Evolutionary conservation across 1,284 basidiomycete species (phyloP), one percentile per base, ranked within the genome.

Genomic region (Wallemia ichthyophaga): DNA sequence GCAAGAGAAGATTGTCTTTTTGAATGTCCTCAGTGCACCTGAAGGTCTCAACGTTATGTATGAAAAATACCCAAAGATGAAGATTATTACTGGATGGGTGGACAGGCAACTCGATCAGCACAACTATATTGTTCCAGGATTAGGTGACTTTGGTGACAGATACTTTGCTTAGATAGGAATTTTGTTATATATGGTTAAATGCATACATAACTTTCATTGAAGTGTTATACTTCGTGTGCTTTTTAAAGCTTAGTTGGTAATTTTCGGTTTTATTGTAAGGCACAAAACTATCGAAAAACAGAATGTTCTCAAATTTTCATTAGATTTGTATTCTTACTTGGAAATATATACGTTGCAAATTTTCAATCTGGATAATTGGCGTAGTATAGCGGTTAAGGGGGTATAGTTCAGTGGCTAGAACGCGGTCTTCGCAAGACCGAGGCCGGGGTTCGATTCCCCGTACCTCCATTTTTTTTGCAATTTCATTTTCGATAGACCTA

Each of bases 71-170:
- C 89, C 91, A 1, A 73, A 76, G 58, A 73, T 91, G 55, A 82
- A 82, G 67, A 81, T 95, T 80, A 84, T 94, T 60, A 92, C 88
- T 17, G 92, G 88, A 0, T 98, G 92, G 91, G 91, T 98, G 61
- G 92, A 98, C 70, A 74, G 91, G 65, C 84, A 85, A 3, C 75
- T 98, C 61, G 92, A 96, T 66, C 85, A 87, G n/a, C 67, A 68
- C 63, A 69, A 68, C 62, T 73, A 69, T 60, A 70, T 66, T 32
- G 79, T 88, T 61, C 86, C 86, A 17, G 87, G 87, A 17, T 73
- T 92, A 24, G 87, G 87, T 17, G 87, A 92, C 69, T 92, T 91
- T 69, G 87, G 87, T 59, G 87, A 91, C 28, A 31, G 28, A 31
- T 31, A 31, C 17, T 31, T 31, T 31, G 28, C 28, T 17, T 31